Evolutionary conservation across 306 rosid genomes (phyloP), one percentile per base, ranked within the genome.

Genomic region (Benincasa hispida): DNA sequence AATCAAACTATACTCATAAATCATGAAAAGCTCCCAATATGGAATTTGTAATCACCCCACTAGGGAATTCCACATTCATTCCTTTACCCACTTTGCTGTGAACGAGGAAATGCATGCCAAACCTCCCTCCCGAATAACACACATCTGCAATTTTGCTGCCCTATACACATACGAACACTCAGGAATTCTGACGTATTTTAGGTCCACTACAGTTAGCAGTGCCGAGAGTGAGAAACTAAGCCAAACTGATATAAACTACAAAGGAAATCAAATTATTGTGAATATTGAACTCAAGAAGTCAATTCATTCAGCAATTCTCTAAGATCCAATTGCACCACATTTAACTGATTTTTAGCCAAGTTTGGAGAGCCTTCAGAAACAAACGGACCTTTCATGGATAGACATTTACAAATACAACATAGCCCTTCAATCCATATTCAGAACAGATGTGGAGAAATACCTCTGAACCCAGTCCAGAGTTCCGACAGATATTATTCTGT

Each of bases 391-490:
- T 19, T 37, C 28, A 65, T 35, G 73, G 10, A 34, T 66, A 35
- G 73, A 66, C 7, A 24, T 42, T 13, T 48, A 19, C 57, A 53
- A 50, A 22, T 41, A 39, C 74, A 68, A 68, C 74, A 68, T 68
- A 68, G 11, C n/a, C 53, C 27, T 42, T 59, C 35, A 22, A 68
- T 68, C 35, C 34, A 68, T 68, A 42, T 21, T 9, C 19, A 39
- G 50, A 69, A 69, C 10, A 42, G 35, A 13, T 42, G 11, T 27
- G 62, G 41, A 51, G 50, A 14, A 10, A 19, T 85, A 93, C 97
- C 97, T 91, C 77, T 63, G 88, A 75, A 93, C 84, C 98, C 98
- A 93, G 67, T 93, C 97, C 88, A 89, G 82, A 32, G 97, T 93
- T 73, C 97, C 98, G 58, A 93, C 87, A 47, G 96, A 93, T 82